Evolutionary conservation across 441 rosid species (phyloP).

Genomic region (Brassica balearica): DNA sequence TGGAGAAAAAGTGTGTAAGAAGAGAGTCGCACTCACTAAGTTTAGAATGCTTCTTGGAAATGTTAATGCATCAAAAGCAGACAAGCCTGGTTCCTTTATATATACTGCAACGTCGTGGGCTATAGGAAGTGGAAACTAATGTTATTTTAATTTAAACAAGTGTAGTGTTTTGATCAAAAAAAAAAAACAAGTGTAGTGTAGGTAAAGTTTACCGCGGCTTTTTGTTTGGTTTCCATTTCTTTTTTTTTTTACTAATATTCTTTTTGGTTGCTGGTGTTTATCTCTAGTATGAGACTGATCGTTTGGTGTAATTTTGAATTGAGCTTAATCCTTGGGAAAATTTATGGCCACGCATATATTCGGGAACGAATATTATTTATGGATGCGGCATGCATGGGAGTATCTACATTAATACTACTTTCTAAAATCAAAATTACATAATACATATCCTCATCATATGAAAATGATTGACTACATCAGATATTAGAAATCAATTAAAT

Average conservation of each 20-base stretch:
- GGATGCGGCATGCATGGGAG: constrained; percentile 1
- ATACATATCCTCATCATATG: constrained; percentile 9
- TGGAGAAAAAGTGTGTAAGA: constrained; percentile 36
- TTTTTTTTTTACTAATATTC: background rate
- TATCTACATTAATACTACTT: background rate
- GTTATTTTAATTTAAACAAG: constrained; percentile 23
- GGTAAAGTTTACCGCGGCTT: constrained; percentile 14
- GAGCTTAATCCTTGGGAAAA: background rate
- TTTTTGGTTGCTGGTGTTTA: background rate
- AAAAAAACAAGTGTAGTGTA: constrained; percentile 25
- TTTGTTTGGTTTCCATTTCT: background rate
- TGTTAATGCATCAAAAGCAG: constrained; percentile 45
- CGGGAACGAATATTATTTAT: background rate
- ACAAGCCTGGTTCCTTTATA: constrained; percentile 41
- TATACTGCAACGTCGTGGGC: constrained; percentile 41
- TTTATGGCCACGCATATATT: background rate
- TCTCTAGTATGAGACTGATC: background rate
- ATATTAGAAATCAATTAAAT: background rate
- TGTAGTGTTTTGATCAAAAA: background rate
- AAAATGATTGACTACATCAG: constrained; percentile 5
- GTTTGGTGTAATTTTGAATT: background rate
- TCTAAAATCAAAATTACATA: background rate
- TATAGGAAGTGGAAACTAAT: constrained; percentile 40
- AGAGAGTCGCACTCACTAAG: constrained; percentile 39
- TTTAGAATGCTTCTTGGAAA: constrained; percentile 39